Percentiles rank a stretch among this genome's conserved stretches.
These are phyloP conservation scores for Monilinia vaccinii-corymbosi DNA, from an alignment of 2,329 filamentous ascomycete genomes.

Conservation along the genomic window DNA sequence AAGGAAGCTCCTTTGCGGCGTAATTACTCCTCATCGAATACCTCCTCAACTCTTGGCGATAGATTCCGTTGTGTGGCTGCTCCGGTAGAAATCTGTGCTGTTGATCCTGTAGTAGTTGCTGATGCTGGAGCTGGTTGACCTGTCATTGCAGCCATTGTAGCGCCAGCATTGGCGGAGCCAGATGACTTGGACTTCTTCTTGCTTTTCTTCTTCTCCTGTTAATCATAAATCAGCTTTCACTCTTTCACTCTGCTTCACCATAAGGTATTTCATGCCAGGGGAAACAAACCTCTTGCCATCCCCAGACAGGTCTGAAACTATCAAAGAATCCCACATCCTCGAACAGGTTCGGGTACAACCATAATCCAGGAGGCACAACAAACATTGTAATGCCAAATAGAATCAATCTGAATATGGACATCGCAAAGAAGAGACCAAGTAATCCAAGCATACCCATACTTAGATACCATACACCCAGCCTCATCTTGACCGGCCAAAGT, in stretches of 20 bases:
- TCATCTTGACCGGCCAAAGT: constrained; percentile 84
- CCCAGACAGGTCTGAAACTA: constrained; percentile 92
- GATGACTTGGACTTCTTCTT: constrained; percentile 30
- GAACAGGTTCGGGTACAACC: constrained; percentile 96
- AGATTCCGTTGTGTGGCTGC: constrained; percentile 32
- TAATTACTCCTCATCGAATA: constrained; percentile 28
- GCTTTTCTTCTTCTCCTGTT: constrained; percentile 30
- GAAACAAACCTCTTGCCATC: constrained; percentile 82
- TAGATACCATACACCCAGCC: constrained; percentile 93
- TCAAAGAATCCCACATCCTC: constrained; percentile 98
- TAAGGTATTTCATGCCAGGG: not conserved
- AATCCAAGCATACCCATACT: constrained; percentile 88
- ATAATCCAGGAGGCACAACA: constrained; percentile 74
- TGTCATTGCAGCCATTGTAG: constrained; percentile 26
- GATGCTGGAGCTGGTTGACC: constrained; percentile 29
- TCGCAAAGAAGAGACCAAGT: constrained; percentile 88
- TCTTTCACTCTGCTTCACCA: not conserved
- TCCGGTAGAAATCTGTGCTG: constrained; percentile 30
- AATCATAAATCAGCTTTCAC: constrained; percentile 3
- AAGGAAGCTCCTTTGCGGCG: not conserved
- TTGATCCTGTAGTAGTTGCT: constrained; percentile 30
- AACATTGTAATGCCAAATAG: constrained; percentile 87
- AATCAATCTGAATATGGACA: constrained; percentile 95
- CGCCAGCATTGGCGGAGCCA: constrained; percentile 26
- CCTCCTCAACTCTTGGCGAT: constrained; percentile 38